Evolutionary conservation across 495 filamentous ascomycete genomes (phyloP), one percentile per base, ranked within the genome.

Genomic region (Tuber magnatum): DNA sequence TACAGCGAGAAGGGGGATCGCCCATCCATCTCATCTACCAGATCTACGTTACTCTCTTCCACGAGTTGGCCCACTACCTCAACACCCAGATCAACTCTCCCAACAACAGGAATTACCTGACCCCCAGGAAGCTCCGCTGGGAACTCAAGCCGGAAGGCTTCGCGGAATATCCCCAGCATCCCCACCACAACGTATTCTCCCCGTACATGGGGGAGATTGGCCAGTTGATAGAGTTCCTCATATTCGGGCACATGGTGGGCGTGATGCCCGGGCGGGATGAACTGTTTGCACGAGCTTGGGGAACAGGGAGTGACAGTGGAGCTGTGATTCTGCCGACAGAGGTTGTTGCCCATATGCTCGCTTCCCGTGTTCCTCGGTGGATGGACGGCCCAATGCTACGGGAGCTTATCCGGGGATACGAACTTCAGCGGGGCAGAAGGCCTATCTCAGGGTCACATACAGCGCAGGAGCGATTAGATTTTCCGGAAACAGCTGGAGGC

Each of bases 61-160:
- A 79, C 56, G 77, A 79, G 38, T 70, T 79, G 12, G 76, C 72
- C 7, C 76, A 79, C 40, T 79, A 73, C 56, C 9, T 65, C 12
- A 65, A 65, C 56, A 65, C 56, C 3, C 56, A 65, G 28, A 65
- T 65, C 32, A 65, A 65, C 28, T 28, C 56, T 12, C 56, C 32
- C 0, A 35, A 35, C 28, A 65, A 65, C 14, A 35, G 28, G 14
- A 35, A 35, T 20, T 51, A 69, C 24, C 56, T 32, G 22, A 79
- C 76, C 0, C 77, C 77, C 1, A 76, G 76, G 1, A 79, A 79
- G 65, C 70, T 79, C 32, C 69, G 76, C 1, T 46, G 73, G 14
- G 18, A 51, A 6, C 40, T 79, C 56, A 44, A 28, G 8, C 38
- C 76, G 22, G 69, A 42, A 12, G 56, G 75, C 1, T 38, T 16